Base-by-base conservation (phyloP, 371 early-diverging fungal species). In the Saksenaea vasiformis region DNA sequence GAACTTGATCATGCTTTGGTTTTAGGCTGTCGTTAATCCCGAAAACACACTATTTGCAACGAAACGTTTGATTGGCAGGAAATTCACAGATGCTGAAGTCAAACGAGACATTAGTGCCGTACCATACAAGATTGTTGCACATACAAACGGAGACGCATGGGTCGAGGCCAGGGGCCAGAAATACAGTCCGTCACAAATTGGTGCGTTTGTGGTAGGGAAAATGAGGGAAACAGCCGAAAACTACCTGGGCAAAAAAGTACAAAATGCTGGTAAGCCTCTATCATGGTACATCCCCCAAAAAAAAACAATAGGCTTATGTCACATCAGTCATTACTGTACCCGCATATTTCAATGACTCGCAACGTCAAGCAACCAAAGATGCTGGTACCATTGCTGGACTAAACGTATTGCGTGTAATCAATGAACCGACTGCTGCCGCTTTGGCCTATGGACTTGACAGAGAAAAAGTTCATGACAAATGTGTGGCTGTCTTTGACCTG, bases 391-490 rank as follows among this genome's bases (percentile, higher is more conserved):
- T 97, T 73, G 95, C 98, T 31, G 99, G 99, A 55, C 82, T 99
- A 38, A 90, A 96, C 68, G 97, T 97, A 27, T 78, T 96, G 64
- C 90, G 98, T 75, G 94, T 99, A 53, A 95, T 98, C 76, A 98
- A 97, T 80, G 99, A 98, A 78, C 97, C 99, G 39, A 97, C 97
- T 15, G 98, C 98, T n/a, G 98, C 99, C 58, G 98, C 99, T 56
- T 82, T 98, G 53, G 96, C 98, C 27, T 98, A 97, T 76, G 99
- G 98, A 68, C 77, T 97, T 27, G 95, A 95, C 73, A 65, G 69
- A n/a, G 62, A 44, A 41, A 92, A 91, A 77, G 74, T 71, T 26
- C 89, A 87, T 53, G 93, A 95, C 74, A 90, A 90, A 60, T 78
- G 88, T 38, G 87, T 99, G 38, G 96, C 96, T 17, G 97, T 99